Conservation (phyloP, 352 stramenopile genomes). For the Pythium grandisporangium region DNA sequence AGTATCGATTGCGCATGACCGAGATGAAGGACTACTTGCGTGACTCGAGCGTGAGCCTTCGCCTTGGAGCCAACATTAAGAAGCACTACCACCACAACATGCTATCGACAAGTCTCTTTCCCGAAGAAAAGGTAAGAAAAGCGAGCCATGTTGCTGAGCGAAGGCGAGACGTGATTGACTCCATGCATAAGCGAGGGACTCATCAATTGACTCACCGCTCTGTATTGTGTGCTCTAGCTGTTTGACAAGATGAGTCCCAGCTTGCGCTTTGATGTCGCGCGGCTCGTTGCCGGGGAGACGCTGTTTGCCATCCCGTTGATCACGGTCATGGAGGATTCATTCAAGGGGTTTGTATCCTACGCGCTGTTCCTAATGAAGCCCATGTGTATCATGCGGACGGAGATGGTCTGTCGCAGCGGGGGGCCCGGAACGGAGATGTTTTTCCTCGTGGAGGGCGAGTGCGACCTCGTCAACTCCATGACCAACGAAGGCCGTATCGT, state of each 20-base stretch:
- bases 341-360: conserved; percentile 86
- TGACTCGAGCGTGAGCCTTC: conserved; percentile 39
- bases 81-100: conserved; percentile 74
- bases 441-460: conserved; percentile 80
- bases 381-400: conserved; percentile 49
- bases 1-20: conserved; percentile 66
- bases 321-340: conserved; percentile 81
- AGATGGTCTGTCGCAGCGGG: conserved; percentile 68
- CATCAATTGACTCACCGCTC: too few relatives aligned
- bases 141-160: too few relatives aligned
- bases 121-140: conserved; percentile 71
- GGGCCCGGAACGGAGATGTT: conserved; percentile 73
- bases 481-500: conserved; percentile 49
- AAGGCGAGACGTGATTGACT: too few relatives aligned
- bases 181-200: too few relatives aligned
- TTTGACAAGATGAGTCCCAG: conserved; percentile 77
- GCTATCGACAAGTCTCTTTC: conserved; percentile 62
- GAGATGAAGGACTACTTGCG: conserved; percentile 85
- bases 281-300: conserved; percentile 63
- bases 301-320: conserved; percentile 78
- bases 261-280: conserved; percentile 72
- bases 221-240: conserved; percentile 46
- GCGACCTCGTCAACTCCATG: conserved; percentile 66
- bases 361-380: conserved; percentile 76
- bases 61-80: conserved; percentile 64